Percentiles rank a stretch among this genome's conserved stretches.
These are phyloP conservation scores for Mucuna pruriens DNA, from an alignment of 306 rosid species.

Conservation along the genomic window DNA sequence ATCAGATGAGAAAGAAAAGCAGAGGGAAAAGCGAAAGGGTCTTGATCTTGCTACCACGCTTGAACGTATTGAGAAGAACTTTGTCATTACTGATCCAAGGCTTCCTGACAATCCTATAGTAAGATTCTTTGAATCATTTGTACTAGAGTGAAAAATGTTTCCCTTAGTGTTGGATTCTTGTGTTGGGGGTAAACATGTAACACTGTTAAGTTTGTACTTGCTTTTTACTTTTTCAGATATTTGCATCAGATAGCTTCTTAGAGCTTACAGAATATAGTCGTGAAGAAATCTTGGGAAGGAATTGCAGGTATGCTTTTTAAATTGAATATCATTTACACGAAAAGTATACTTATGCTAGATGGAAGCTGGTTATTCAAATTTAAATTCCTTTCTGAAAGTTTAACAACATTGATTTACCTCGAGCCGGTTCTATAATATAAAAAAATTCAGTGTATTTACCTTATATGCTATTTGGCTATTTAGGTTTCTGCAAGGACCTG, in stretches of 20 bases:
- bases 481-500: constrained; percentile 98
- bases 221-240: constrained; percentile 61
- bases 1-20: constrained; percentile 62
- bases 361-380: constrained; percentile 1
- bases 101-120: constrained; percentile 98
- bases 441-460: constrained; percentile 17
- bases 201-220: constrained; percentile 33
- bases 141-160: not conserved
- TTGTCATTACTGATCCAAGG: constrained; percentile 98
- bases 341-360: constrained; percentile 18
- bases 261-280: constrained; percentile 97
- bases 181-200: not conserved
- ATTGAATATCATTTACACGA: not conserved
- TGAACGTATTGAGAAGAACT: constrained; percentile 97
- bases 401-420: not conserved
- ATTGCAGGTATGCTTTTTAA: constrained; percentile 77
- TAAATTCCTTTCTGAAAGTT: not conserved
- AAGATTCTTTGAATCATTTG: constrained; percentile 42
- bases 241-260: constrained; percentile 97
- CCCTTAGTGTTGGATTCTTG: constrained; percentile 17
- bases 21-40: constrained; percentile 91
- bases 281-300: constrained; percentile 97
- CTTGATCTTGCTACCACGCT: constrained; percentile 97
- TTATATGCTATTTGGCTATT: constrained; percentile 35
- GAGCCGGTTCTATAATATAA: not conserved